Base-by-base conservation (phyloP, 129 eudicot genomes). In the Artemisia argyi region DNA sequence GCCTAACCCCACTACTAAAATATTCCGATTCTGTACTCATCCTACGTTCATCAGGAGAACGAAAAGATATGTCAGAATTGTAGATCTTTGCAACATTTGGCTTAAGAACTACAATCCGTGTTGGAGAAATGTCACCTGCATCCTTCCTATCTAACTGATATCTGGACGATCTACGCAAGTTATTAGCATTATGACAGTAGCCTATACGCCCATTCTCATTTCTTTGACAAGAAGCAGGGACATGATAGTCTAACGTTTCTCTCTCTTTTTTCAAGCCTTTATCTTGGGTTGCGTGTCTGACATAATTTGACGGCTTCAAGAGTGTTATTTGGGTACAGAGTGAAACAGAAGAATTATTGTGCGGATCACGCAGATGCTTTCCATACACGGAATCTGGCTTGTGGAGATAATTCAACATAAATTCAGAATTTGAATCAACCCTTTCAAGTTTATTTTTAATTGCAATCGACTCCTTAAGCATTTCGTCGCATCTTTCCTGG, bases 51-150 rank as follows among this genome's bases (percentile, higher is more conserved):
- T 78, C 82, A 18, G 77, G 70, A 4, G 87, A 85, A 53, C 73
- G 78, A 79, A 65, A 61, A 57, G 73, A 73, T 55, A 61, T 50
- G 9, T 18, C 69, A 71, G 77, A 76, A 51, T 24, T 76, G 20
- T 35, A 63, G 32, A 73, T 48, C 74, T 80, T 89, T 57, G 76
- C 81, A 53, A 85, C 63, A 76, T 84, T 84, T 69, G 99, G 97
- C 72, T 95, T 95, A 46, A 95, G 78, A 73, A 95, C 85, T 56
- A 91, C 97, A 68, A 95, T 95, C 73, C 85, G 83, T 39, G 94
- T 86, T 28, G 97, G 91, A 30, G 79, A 79, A 35, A 66, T 73
- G 24, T 69, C 77, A 35, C 50, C 64, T 18, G 72, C 82, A n/a
- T 73, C 75, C 7, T 77, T 75, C 56, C 49, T 85, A 35, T 82